Evolutionary conservation across 768 basidiomycete species (phyloP), one percentile per base, ranked within the genome.

Genomic region (Trametes coccinea): DNA sequence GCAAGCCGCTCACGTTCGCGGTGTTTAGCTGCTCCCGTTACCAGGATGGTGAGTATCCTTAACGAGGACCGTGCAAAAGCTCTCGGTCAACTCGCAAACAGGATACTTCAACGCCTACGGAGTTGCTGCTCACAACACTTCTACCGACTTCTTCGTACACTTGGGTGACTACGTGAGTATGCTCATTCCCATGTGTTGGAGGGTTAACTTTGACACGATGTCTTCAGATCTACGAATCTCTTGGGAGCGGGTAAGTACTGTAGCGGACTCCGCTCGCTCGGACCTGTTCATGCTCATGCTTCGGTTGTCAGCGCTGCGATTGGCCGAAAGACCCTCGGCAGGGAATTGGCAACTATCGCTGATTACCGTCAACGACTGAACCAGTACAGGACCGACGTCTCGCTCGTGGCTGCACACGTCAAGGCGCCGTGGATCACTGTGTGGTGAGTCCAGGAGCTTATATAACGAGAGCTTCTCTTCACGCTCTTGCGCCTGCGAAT

Each of bases 21-120:
- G 81, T 85, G 2, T 85, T 85, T 70, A 84, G 82, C 6, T 85
- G 84, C 68, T 83, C 83, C 4, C 81, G 80, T 56, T 83, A 74
- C 65, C 84, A 82, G 70, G 72, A 75, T 44, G 82, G 82, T 78
- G 54, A 27, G 72, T 65, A 49, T 37, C 30, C 29, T 16, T 4
- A n/a, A 5, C 13, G 5, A n/a, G 13, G 3, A 22, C 16, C 17
- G 29, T 22, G 50, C 5, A 44, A 6, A 47, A 43, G 33, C 29
- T 27, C 8, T 39, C 10, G 2, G 44, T 11, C 17, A 53, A 17
- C 34, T 41, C 7, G 10, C 2, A 29, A 30, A 46, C 65, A 81
- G 83, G 84, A 1, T 84, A 78, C 73, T 87, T 86, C 75, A 85
- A 84, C 70, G 84, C 84, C 9, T 87, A 86, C 66, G 82, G 81